Evolutionary conservation across 805 yeast species (phyloP).

Genomic region (Saccharomycopsis sp.): DNA sequence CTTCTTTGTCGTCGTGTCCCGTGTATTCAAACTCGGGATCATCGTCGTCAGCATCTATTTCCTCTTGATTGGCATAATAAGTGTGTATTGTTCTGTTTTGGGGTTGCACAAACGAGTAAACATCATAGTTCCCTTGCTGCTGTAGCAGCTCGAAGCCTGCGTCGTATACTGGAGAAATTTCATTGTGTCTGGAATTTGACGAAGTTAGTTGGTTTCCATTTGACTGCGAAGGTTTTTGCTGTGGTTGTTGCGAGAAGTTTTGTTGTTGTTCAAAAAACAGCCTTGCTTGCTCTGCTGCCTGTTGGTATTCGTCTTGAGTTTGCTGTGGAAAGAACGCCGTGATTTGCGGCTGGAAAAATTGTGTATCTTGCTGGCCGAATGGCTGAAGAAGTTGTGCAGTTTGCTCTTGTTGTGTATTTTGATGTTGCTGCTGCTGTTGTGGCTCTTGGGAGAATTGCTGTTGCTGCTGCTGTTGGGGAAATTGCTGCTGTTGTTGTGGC

Average conservation of each 20-base stretch:
- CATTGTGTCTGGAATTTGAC: neutral
- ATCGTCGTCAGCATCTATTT: conserved; percentile 15
- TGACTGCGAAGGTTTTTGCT: neutral
- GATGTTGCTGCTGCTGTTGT: neutral
- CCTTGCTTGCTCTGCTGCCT: neutral
- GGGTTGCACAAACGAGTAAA: neutral
- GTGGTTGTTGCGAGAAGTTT: neutral
- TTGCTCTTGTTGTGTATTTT: too few relatives aligned
- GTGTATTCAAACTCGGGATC: conserved; percentile 2
- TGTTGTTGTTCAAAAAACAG: neutral
- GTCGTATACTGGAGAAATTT: neutral
- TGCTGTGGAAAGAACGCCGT: neutral
- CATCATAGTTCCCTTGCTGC: neutral
- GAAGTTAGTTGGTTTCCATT: neutral
- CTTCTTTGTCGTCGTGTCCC: conserved; percentile 12
- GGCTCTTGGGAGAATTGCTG: too few relatives aligned
- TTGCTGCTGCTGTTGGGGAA: neutral
- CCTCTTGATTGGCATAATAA: conserved; percentile 9
- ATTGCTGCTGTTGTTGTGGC: neutral
- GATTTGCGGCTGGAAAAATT: neutral
- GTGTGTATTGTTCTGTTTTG: conserved; percentile 4
- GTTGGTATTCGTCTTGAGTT: neutral
- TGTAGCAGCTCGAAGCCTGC: neutral
- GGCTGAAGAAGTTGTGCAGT: neutral
- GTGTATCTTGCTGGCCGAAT: neutral